Base-by-base conservation (phyloP, 2,329 filamentous ascomycete species). In the Aspergillus niger region DNA sequence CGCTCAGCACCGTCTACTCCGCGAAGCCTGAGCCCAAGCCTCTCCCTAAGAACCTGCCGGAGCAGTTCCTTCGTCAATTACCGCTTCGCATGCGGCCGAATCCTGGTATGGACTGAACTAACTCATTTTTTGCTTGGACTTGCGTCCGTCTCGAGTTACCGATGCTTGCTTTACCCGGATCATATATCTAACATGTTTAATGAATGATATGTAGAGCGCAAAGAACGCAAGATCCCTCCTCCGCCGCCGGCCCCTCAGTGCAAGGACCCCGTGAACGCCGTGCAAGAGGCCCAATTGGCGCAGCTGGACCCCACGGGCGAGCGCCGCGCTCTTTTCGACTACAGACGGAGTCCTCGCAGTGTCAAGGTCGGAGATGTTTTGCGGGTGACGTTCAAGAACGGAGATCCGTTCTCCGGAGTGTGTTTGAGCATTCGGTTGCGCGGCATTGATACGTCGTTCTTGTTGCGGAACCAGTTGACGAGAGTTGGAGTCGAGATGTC, bases 401-500 rank as follows among this genome's bases (percentile, higher is more conserved):
- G 89, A 63, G 94, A 98, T 76, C 91, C 94, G 6, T 97, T 97
- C 74, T 86, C 92, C 1, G 95, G 95, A 43, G 91, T 95, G 13
- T 90, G 91, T 71, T 83, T 99, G 73, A 90, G 90, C 73, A 93
- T 99, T 74, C 90, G 93, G 58, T 85, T 92, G 57, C 85, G 90
- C n/a, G 92, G 92, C 61, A 86, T 95, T 62, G 94, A 98, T 79
- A 96, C 92, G 2, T 90, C 91, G 4, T 89, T 99, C 58, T 80
- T 97, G 61, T 83, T 99, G 62, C 86, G 95, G 59, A 94, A 94
- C 70, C 88, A 96, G 74, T 81, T 99, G 69, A 93, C 91, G 67
- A 86, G 91, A 69, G 86, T 96, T 6, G 91, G 91, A 62, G 91
- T 97, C 62, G 95, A 99, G 85, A 95, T 97, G 91, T 97, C 92